Evolutionary conservation across 257 asterid species (phyloP), one percentile per base, ranked within the genome.

Genomic region (Capsicum chinense): DNA sequence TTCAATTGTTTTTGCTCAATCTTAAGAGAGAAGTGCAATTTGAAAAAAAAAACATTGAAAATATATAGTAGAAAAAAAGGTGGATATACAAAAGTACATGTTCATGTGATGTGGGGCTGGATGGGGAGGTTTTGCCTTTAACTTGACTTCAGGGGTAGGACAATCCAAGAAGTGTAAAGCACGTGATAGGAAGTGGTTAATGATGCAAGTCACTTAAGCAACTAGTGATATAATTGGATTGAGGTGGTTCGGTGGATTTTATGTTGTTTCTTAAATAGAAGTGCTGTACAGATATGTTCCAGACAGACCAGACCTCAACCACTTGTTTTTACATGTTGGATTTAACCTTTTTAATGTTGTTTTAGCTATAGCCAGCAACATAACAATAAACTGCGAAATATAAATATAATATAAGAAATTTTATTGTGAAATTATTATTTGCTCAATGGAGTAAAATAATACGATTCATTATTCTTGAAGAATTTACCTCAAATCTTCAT

Each of bases 51-150:
- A 71, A 42, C 56, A 8, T 39, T 69, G 56, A 42, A 69, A n/a
- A 11, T 12, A 33, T 59, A 15, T 37, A 9, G 42, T 37, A 9
- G 42, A 70, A 48, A 2, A 19, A 44, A 48, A 5, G 44, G 39
- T 74, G 19, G 57, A 71, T 71, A 64, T 10, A 63, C 5, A 35
- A 12, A 12, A 21, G 13, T 12, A 17, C 5, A 44, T 7, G 48
- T 52, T 52, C 88, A 85, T 85, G 85, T 85, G 88, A 83, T 74
- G 74, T 82, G 86, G 81, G 7, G 47, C 81, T 3, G 37, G 85
- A 67, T 82, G 16, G 81, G 60, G 44, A 69, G 26, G 12, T 7
- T 54, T 37, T 86, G 42, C 69, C 84, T 68, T 81, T 63, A 47
- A 60, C 81, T 83, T 83, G 50, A 86, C 84, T 83, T 74, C 62